phyloP scores from a whole-genome alignment of 2,329 filamentous ascomycete genomes.

The Lachnellula suecica region DNA sequence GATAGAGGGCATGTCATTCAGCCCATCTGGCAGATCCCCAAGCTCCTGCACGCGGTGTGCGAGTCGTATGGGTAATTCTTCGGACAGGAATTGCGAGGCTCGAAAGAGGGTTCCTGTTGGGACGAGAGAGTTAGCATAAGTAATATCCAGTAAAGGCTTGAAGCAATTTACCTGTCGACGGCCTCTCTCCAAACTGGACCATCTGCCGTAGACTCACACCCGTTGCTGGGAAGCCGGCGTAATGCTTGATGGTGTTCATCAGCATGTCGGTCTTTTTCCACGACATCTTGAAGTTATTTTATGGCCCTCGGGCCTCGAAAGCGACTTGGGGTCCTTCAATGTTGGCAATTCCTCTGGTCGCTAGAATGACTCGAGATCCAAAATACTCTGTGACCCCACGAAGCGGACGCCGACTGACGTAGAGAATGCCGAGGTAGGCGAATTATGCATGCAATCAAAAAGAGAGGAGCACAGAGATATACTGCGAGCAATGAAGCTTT shows the following conservation, averaged over 20 bases:
- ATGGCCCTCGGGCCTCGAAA: slow-evolving; percentile 29
- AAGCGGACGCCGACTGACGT: slow-evolving; percentile 8
- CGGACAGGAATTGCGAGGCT: slow-evolving; percentile 95
- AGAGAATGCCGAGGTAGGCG: slow-evolving; percentile 15
- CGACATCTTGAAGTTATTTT: slow-evolving; percentile 62
- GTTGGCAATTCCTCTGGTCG: slow-evolving; percentile 6
- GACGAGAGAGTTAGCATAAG: slow-evolving; percentile 6
- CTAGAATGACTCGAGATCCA: slow-evolving; percentile 14
- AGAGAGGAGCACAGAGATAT: not conserved
- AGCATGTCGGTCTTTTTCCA: slow-evolving; percentile 89
- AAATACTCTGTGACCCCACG: slow-evolving; percentile 2
- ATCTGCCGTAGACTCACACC: slow-evolving; percentile 96
- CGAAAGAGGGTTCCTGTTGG: slow-evolving; percentile 84
- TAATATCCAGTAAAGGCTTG: not conserved
- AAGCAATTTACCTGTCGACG: slow-evolving; percentile 71
- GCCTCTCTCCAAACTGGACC: slow-evolving; percentile 96
- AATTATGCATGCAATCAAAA: not conserved
- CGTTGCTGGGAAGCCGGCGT: slow-evolving; percentile 94
- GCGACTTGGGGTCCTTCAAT: slow-evolving; percentile 19
- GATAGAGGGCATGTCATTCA: slow-evolving; percentile 98
- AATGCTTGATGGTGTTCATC: slow-evolving; percentile 97
- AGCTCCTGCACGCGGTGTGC: slow-evolving; percentile 97
- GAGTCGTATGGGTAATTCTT: slow-evolving; percentile 94
- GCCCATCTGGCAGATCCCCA: slow-evolving; percentile 85
- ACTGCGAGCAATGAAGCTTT: not conserved